Evolutionary conservation across 495 filamentous ascomycete species (phyloP).

Genomic region (Hypoxylon intermedium): DNA sequence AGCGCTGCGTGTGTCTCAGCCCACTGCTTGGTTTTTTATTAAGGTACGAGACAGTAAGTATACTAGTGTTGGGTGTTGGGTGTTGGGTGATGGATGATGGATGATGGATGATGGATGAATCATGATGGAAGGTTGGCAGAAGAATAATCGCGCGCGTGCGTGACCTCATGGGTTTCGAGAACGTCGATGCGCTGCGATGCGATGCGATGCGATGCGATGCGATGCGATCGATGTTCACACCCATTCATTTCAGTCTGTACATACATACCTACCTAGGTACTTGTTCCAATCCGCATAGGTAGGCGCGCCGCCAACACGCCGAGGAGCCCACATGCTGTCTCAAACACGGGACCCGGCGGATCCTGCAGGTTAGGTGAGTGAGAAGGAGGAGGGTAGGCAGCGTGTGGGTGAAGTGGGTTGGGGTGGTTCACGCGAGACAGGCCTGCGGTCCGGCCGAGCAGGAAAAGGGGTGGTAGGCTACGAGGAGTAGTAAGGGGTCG

Average conservation of each 20-base stretch:
- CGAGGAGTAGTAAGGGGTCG: conserved; percentile 4
- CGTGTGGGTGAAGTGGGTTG: neutral
- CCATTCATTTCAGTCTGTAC: neutral
- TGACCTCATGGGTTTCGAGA: conserved; percentile 15
- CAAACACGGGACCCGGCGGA: conserved; percentile 36
- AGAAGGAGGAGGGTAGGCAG: conserved; percentile 10
- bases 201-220: no score
- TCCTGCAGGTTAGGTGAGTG: conserved; percentile 30
- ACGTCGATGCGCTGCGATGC: no score
- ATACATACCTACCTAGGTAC: no score
- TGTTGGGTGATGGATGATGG: no score
- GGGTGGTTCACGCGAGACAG: conserved; percentile 36
- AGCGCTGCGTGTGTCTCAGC: no score
- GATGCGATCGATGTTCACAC: no score
- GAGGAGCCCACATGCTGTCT: conserved; percentile 35
- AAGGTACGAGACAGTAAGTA: no score
- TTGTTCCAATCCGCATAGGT: conserved; percentile 8
- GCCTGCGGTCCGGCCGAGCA: conserved; percentile 27
- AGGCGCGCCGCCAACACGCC: conserved; percentile 9
- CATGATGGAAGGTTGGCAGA: no score
- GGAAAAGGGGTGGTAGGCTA: conserved; percentile 21
- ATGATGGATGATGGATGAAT: no score
- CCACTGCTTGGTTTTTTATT: no score
- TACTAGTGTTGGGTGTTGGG: no score
- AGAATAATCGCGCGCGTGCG: conserved; percentile 3